Base-by-base conservation (phyloP, 805 yeast genomes). In the Debaryomyces castellii region DNA sequence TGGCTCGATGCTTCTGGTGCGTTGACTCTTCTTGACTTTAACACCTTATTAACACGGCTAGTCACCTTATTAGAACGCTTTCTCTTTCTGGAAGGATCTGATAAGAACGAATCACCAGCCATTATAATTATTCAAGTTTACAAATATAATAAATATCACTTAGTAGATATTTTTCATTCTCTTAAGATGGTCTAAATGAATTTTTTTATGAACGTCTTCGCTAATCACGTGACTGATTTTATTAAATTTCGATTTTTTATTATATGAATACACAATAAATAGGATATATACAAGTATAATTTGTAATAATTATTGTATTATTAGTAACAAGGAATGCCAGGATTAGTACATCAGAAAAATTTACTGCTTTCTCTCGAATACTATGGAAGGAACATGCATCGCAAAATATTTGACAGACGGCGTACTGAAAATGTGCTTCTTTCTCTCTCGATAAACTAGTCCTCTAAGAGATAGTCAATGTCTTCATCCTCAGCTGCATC, bases 391-490 rank as follows among this genome's bases (percentile, higher is more conserved):
- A 30, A 8, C 34, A n/a, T 11, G 8, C 3, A 14, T 30, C 34
- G 6, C 34, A 30, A 11, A 30, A 30, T 30, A 30, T 30, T 30
- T 4, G 4, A 16, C 7, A 30, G 20, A 4, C 16, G 34, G 3
- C 16, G 34, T 10, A 6, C 6, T 16, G 18, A 14, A 5, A 14
- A 30, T 5, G 3, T 14, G 16, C 7, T 9, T 25, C 18, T 7
- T 6, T 30, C 34, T n/a, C n/a, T n/a, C n/a, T n/a, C n/a, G n/a
- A n/a, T n/a, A n/a, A n/a, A n/a, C n/a, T 58, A 79, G 49, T 82
- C 87, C 54, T 83, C 85, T 51, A 86, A 69, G 37, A 85, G 67
- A 44, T 85, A 83, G n/a, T 76, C 82, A 43, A 86, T 83, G 51
- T 86, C 92, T 42, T 76, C 80, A 55, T 85, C 90, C 49, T 81